Base-by-base conservation (phyloP, 768 basidiomycete genomes). In the Lepiota venenata region DNA sequence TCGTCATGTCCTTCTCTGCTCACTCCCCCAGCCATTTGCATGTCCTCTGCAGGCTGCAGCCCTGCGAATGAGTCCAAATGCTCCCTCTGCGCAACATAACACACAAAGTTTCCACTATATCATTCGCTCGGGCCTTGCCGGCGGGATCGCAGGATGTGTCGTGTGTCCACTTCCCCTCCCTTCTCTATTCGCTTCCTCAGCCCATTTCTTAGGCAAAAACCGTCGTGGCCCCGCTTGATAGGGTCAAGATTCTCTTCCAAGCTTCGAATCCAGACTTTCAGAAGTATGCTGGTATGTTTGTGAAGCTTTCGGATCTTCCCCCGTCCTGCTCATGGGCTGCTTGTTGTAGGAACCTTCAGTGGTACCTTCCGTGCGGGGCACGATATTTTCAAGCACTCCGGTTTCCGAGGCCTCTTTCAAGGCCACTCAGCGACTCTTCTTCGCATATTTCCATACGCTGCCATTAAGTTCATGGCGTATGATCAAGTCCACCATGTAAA, bases 181-280 rank as follows among this genome's bases (percentile, higher is more conserved):
- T 20, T 20, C 52, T 47, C 18, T 57, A 22, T 37, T 42, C 54
- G 38, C 51, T 58, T 63, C 37, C 56, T 60, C 42, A 58, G 47
- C 29, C 39, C 43, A 36, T 37, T 47, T 39, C n/a, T 2, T 59
- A 96, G 95, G 93, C 94, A 46, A 96, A 96, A 72, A 93, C 93
- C 11, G 87, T 87, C 29, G 91, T 97, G 41, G 97, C 97, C 16
- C 97, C 97, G 3, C 80, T 99, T 46, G 97, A 99, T 69, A 80
- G 97, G 66, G 95, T 99, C 61, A 99, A 99, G 74, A 99, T 99
- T 63, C 85, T 99, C 46, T 97, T 98, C 66, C 96, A 99, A 69
- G 93, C 97, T 0, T 92, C 92, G 6, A 97, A 96, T 69, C 90
- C 91, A 7, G 96, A 98, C 55, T 99, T 90, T 66, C 81, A 83